Conservation (phyloP, 2,329 filamentous ascomycete genomes). For the Knufia petricola region DNA sequence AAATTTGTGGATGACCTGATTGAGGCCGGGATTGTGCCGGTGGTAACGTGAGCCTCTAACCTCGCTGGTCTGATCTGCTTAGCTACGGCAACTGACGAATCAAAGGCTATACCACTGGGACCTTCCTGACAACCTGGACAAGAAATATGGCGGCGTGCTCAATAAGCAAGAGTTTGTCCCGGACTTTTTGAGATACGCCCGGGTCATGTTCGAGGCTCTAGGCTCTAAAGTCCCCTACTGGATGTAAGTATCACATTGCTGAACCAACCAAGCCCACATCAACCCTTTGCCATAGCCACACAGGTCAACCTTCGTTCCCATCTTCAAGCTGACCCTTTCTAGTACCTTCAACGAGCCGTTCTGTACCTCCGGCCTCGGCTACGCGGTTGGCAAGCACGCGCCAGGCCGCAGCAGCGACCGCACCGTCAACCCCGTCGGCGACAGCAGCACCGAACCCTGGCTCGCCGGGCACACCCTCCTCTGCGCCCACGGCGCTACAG, state of each 20-base stretch:
- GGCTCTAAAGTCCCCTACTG: slow-evolving; percentile 70
- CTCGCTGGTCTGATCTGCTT: no score
- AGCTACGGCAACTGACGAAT: no score
- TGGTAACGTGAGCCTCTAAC: no score
- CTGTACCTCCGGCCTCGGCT: slow-evolving; percentile 73
- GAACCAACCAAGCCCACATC: no score
- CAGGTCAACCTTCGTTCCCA: no score
- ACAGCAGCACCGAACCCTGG: slow-evolving; percentile 71
- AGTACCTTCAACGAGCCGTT: slow-evolving; percentile 85
- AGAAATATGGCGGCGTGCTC: slow-evolving; percentile 70
- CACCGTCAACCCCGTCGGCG: slow-evolving; percentile 58
- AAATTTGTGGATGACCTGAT: slow-evolving; percentile 70
- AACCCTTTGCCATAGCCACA: no score
- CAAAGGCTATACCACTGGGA: slow-evolving; percentile 86
- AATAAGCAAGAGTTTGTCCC: slow-evolving; percentile 73
- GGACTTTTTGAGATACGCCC: slow-evolving; percentile 71
- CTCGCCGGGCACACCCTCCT: slow-evolving; percentile 71
- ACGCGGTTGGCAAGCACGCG: slow-evolving; percentile 67
- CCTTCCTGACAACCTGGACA: slow-evolving; percentile 65
- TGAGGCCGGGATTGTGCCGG: slow-evolving; percentile 65
- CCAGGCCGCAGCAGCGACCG: slow-evolving; percentile 75
- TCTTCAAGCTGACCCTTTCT: no score
- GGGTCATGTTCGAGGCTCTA: slow-evolving; percentile 63
- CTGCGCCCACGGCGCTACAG: slow-evolving; percentile 67
- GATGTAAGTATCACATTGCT: no score